Evolutionary conservation across 202 grass and related monocot genomes (phyloP), one percentile per base, ranked within the genome.

Genomic region (Schoenoplectus tabernaemontani): DNA sequence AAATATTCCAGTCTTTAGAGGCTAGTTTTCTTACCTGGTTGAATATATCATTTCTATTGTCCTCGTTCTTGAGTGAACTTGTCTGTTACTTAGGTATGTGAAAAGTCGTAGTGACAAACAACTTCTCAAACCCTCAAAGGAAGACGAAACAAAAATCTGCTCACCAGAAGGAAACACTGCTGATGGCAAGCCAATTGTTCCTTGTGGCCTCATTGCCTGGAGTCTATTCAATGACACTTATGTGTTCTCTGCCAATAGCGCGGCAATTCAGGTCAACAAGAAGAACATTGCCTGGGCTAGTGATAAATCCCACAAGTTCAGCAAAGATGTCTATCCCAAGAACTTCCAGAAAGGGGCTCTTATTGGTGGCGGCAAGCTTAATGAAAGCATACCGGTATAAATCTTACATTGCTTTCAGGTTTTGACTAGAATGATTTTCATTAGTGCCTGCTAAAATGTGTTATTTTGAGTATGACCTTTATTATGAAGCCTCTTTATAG

Each of bases 221-320:
- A 97, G 91, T 85, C 56, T 97, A 72, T 98, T 94, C 84, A 94
- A 92, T 69, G 95, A 98, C 53, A 94, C 95, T 6, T 98, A 87
- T 61, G 76, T 46, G 64, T 85, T 94, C 62, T 85, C 78, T 47
- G 65, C 84, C 50, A 88, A 89, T 28, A 92, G 75, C 76, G 82
- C 78, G 46, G 15, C 37, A 70, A 48, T 87, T 86, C 72, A 85
- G 82, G 89, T 98, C 59, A 94, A 94, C 26, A 98, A 94, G 78
- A 94, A 90, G 75, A 83, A 90, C 59, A 98, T 98, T 80, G 89
- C 95, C 46, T 98, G 95, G 95, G 83, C 82, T 59, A 94, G 95
- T 81, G 89, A 94, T 72, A 89, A 87, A 57, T 85, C 85, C 2
- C 82, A 85, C 66, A 94, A 94, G 82, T 98, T 94, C 9, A 83